Base-by-base conservation (phyloP, 129 eudicot species). In the Smallanthus sonchifolius region DNA sequence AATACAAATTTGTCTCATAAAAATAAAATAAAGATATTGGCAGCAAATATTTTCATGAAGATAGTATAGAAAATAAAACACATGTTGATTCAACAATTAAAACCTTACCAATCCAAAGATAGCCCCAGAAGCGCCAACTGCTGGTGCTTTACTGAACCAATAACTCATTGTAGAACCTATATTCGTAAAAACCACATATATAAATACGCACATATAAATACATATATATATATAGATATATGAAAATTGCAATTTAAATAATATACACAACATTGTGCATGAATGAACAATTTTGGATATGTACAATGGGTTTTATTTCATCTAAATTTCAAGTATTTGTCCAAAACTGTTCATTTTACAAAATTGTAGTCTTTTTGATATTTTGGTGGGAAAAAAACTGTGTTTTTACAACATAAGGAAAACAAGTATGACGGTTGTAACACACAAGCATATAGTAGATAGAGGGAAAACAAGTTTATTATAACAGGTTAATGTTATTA, bases 61-160 rank as follows among this genome's bases (percentile, higher is more conserved):
- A 7, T 48, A 10, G 35, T 69, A 51, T 64, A 63, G 24, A 63
- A 35, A 37, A 32, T 7, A 37, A 10, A 49, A 51, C 67, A 20
- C 43, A 30, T 34, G 65, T 45, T 48, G 37, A 40, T 66, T 65
- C 73, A 24, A 32, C 9, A 43, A 20, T 5, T 20, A 36, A 36
- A 38, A 72, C 76, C 87, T 84, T 76, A 93, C 98, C 79, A 93
- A 73, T 81, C 98, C 98, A 45, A 93, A 93, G 40, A 93, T 90
- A 69, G 98, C 97, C 78, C 98, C 98, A 6, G 98, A 93, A 14
- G 98, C 98, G 38, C 98, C 98, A 87, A 93, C 92, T 20, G 98
- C 85, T 44, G 98, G 96, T 72, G 91, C 80, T 77, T 84, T 84
- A 80, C 92, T 78, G 62, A 90, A 73, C 89, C 91, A 83, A 75